Evolutionary conservation across 768 basidiomycete genomes (phyloP), one percentile per base, ranked within the genome.

Genomic region (Neoboletus brunneissimus): DNA sequence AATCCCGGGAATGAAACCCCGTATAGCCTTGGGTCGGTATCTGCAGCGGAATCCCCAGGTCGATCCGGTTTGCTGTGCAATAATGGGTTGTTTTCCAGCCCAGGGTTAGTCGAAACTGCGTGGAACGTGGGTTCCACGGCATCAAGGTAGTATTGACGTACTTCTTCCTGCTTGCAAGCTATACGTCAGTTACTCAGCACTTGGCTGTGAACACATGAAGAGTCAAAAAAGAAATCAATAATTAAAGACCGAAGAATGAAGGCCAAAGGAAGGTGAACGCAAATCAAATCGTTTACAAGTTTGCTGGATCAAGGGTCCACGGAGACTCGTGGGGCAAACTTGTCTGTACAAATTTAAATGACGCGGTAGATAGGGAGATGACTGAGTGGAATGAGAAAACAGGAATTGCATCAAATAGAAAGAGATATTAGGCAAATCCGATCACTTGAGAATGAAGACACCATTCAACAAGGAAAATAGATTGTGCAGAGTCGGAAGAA

Each of bases 101-200:
- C 43, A 43, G 55, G 38, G 38, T 51, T 40, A 10, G 45, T 53
- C 41, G 45, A 62, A 22, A 35, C 58, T 53, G 58, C 56, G 53
- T 15, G 57, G 41, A 72, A 58, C 64, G 62, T 73, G 70, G 70
- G 72, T 45, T 67, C 63, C 59, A 67, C 70, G 53, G 64, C 56
- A 52, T 60, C 47, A 35, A 44, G 40, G 49, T 72, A 72, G 59
- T 74, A 72, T 57, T 65, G 71, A 58, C 59, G 72, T 69, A 74
- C 32, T 61, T 74, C 73, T 38, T 68, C 72, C 73, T 73, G 61
- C 53, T 44, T 57, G 54, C 43, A 54, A 46, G 49, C 50, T 40
- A 62, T n/a, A 50, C 38, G 48, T 71, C 45, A 71, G 67, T 58
- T 45, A 51, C 46, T 13, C 50, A 48, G 31, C 48, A 54, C 35